Conservation (phyloP, 139 green algal genomes). For the Eudorina sp. region DNA sequence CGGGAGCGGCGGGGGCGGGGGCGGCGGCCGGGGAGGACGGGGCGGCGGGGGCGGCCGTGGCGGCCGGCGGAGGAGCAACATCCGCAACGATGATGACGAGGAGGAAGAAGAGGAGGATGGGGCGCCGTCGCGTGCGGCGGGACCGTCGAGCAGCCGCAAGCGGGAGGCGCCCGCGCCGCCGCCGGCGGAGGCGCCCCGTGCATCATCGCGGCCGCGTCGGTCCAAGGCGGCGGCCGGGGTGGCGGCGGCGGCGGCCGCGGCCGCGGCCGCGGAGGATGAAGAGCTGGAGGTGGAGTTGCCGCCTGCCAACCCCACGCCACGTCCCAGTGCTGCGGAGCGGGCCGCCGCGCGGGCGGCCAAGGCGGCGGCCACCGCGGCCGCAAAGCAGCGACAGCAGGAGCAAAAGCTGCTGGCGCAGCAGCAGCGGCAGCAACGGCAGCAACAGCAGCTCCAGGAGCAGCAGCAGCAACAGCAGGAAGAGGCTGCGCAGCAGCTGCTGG, state of each 20-base stretch:
- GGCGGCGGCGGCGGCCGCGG: background rate
- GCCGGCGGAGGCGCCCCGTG: background rate
- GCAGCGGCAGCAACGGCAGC: background rate
- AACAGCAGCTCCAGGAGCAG: conserved; percentile 1
- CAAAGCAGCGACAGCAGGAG: background rate
- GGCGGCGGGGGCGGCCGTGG: background rate
- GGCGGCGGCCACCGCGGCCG: background rate
- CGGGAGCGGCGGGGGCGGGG: too few species aligned
- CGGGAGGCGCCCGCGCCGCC: background rate
- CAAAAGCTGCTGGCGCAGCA: background rate
- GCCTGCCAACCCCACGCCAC: background rate
- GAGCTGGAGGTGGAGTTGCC: background rate
- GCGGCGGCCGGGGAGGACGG: background rate
- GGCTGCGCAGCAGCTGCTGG: background rate
- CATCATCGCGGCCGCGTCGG: background rate
- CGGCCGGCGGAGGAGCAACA: background rate
- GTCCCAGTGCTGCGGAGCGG: background rate
- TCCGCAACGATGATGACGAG: background rate
- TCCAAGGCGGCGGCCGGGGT: conserved; percentile 23
- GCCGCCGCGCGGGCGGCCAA: background rate
- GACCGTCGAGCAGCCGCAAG: background rate
- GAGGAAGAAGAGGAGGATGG: background rate
- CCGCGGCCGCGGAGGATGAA: conserved; percentile 22
- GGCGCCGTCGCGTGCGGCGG: background rate
- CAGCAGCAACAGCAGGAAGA: background rate